Evolutionary conservation across 805 yeast species (phyloP).

Genomic region (Candida suzukii): DNA sequence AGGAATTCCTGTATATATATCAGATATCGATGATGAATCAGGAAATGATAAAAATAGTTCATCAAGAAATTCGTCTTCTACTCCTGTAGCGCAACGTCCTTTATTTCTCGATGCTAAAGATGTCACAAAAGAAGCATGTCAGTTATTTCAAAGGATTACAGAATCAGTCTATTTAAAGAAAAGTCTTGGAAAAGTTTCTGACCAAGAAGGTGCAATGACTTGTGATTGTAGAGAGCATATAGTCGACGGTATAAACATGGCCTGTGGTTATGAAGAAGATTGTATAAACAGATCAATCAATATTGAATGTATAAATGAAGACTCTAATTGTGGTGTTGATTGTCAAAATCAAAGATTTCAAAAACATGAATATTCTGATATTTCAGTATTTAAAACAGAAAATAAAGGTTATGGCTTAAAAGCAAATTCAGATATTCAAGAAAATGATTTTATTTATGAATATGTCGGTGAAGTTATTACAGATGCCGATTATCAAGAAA

Average conservation of each 20-base stretch:
- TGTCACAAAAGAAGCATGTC: constrained; percentile 63
- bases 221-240: constrained; percentile 74
- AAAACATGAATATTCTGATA: constrained; percentile 58
- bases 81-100: constrained; percentile 3
- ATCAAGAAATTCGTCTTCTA: background rate
- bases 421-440: constrained; percentile 51
- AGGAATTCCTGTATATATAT: background rate
- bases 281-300: constrained; percentile 91
- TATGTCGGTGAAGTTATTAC: constrained; percentile 92
- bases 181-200: constrained; percentile 52
- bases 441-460: constrained; percentile 76
- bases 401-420: constrained; percentile 87
- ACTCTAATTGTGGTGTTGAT: constrained; percentile 64
- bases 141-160: constrained; percentile 46
- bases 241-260: constrained; percentile 37
- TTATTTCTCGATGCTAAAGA: constrained; percentile 38
- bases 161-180: constrained; percentile 60
- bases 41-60: too few relatives aligned
- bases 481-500: constrained; percentile 61
- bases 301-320: constrained; percentile 77
- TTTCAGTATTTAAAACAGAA: constrained; percentile 80
- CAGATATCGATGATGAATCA: background rate
- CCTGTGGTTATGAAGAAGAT: constrained; percentile 81
- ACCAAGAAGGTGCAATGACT: constrained; percentile 75
- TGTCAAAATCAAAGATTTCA: constrained; percentile 92